Evolutionary conservation across 2,329 filamentous ascomycete species (phyloP), one percentile per base, ranked within the genome.

Genomic region (Boeremia lycopersici): DNA sequence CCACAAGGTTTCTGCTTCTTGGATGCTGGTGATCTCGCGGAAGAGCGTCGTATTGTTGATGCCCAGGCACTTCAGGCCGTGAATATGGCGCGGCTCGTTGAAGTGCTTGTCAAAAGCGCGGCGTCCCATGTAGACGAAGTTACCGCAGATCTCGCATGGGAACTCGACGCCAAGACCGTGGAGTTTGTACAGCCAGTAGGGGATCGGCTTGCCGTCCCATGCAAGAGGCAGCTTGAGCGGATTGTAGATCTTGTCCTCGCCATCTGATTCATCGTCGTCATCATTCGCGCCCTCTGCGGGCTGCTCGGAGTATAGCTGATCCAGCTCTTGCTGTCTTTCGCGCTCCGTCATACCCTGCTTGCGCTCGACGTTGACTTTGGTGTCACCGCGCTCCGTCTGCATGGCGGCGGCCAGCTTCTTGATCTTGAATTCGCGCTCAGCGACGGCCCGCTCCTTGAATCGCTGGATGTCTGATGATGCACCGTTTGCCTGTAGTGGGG

Each of bases 191-290:
- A 99, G 84, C 95, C 95, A 99, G 80, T 95, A 99, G 0, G 96
- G 95, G 67, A 99, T 99, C 0, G 96, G 95, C 73, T 99, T 99
- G 65, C 96, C 95, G 64, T 99, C 95, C 96, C 96, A 99, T 2
- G 91, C 93, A 7, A 99, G 83, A 0, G 95, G 95, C 2, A 99
- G 82, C 73, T 99, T 99, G 62, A 99, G 83, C 0, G 95, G 95
- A 74, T 99, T 99, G 81, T 98, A 97, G 56, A 98, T 90, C 72
- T 88, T 93, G 61, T 96, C 92, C 38, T 93, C 90, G 46, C 68
- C 69, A 7, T 74, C 89, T 12, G 91, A 72, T 0, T 89, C 90
- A 0, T 91, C 89, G 10, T 86, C 86, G 0, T 79, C 77, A 1
- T 88, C 87, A 0, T 84, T 85, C 0, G 82, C 82, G 7, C 84